phyloP scores from a whole-genome alignment of 192 early-diverging fungal genomes.

The Helicostylum pulchrum region DNA sequence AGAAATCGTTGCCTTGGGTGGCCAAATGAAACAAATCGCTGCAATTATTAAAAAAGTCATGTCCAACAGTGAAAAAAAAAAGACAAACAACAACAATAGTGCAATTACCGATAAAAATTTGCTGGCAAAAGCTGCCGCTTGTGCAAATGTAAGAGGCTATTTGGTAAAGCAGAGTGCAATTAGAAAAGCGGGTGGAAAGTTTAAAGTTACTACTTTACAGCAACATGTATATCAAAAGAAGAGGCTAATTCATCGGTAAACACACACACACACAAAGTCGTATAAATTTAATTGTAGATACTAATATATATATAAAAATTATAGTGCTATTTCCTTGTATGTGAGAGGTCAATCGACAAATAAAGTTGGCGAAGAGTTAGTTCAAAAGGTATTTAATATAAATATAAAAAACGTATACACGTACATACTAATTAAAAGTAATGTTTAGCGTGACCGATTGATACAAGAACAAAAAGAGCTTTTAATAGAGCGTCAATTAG shows the following conservation, averaged over 20 bases:
- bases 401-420: too few species aligned
- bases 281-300: too few species aligned
- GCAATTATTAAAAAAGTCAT: constrained; percentile 7
- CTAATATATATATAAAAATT: too few species aligned
- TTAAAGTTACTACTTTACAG: constrained; percentile 16
- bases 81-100: not conserved
- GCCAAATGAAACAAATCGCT: constrained; percentile 15
- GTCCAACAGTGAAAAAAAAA: not conserved
- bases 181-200: not conserved
- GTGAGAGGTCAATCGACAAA: not conserved
- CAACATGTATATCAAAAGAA: constrained; percentile 18
- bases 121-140: constrained; percentile 14
- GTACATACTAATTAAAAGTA: too few species aligned
- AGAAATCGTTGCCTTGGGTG: not conserved
- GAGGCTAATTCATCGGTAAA: constrained; percentile 13
- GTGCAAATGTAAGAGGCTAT: constrained; percentile 18
- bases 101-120: constrained; percentile 7
- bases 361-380: not conserved
- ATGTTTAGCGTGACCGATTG: constrained; percentile 10
- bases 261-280: too few species aligned
- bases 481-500: constrained; percentile 18
- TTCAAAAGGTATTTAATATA: constrained; percentile 15
- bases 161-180: constrained; percentile 9
- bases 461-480: constrained; percentile 22
- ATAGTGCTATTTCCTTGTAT: not conserved